phyloP scores from a whole-genome alignment of 495 filamentous ascomycete species.

The Copromyces sp. region DNA sequence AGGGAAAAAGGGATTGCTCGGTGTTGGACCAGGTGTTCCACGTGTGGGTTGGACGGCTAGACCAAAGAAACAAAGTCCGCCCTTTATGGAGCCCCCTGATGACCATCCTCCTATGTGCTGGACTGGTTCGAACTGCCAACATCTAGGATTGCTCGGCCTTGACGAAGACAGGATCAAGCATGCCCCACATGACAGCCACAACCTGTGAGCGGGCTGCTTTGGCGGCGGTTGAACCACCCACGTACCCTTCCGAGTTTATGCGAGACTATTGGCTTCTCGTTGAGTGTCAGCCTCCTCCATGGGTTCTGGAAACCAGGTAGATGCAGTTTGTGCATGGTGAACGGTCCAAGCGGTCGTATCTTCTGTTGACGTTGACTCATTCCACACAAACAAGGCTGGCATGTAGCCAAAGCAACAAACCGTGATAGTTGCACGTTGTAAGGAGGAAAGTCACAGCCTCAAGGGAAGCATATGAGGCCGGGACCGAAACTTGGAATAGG shows the following conservation, averaged over 20 bases:
- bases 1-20: background rate
- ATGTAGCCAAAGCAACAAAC: background rate
- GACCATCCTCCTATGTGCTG: background rate
- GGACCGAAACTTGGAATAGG: background rate
- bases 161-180: background rate
- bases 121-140: background rate
- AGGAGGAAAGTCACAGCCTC: background rate
- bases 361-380: background rate
- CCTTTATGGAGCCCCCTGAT: background rate
- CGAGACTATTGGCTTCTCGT: background rate
- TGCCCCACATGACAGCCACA: background rate
- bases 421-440: background rate
- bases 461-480: background rate
- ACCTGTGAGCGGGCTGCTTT: background rate
- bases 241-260: background rate
- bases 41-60: conserved; percentile 6
- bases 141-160: background rate
- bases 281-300: background rate
- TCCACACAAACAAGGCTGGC: background rate
- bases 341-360: background rate
- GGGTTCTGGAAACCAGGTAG: background rate
- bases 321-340: background rate
- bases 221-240: background rate
- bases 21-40: background rate
- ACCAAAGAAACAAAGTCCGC: background rate